Conservation (phyloP, 805 yeast genomes). For the Candida andamanensis region DNA sequence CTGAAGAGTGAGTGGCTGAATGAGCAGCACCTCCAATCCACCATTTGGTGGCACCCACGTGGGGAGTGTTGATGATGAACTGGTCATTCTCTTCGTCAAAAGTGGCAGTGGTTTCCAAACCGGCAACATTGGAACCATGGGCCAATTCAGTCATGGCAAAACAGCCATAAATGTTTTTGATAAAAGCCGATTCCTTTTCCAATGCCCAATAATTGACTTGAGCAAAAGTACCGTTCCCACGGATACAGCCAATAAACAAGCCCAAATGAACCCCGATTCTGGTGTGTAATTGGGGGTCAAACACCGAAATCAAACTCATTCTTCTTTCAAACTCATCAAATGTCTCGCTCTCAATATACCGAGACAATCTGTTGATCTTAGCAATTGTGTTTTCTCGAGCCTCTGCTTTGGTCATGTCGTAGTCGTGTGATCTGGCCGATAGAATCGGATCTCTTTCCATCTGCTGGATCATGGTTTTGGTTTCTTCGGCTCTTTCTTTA, state of each 20-base stretch:
- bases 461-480: conserved; percentile 49
- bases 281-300: conserved; percentile 82
- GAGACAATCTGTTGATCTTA: conserved; percentile 57
- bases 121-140: conserved; percentile 57
- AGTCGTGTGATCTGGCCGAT: conserved; percentile 47
- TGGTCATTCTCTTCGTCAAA: conserved; percentile 38
- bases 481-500: conserved; percentile 37
- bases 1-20: conserved; percentile 39
- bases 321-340: conserved; percentile 54
- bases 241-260: conserved; percentile 71
- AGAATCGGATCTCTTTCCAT: conserved; percentile 66
- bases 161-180: conserved; percentile 58
- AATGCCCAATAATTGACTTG: conserved; percentile 84
- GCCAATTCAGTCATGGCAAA: conserved; percentile 65
- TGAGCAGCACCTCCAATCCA: conserved; percentile 50
- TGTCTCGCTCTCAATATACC: conserved; percentile 51
- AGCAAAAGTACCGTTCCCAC: conserved; percentile 81
- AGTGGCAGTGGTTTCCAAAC: conserved; percentile 51
- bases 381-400: conserved; percentile 55
- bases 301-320: conserved; percentile 52
- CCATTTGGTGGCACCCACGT: conserved; percentile 46
- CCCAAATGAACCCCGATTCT: conserved; percentile 88
- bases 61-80: conserved; percentile 42
- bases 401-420: conserved; percentile 52
- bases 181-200: conserved; percentile 56